A percentile compares a stretch with the other conserved stretches of the same genome.
phyloP scores from a whole-genome alignment of 768 basidiomycete species.

The Lactarius vividus region DNA sequence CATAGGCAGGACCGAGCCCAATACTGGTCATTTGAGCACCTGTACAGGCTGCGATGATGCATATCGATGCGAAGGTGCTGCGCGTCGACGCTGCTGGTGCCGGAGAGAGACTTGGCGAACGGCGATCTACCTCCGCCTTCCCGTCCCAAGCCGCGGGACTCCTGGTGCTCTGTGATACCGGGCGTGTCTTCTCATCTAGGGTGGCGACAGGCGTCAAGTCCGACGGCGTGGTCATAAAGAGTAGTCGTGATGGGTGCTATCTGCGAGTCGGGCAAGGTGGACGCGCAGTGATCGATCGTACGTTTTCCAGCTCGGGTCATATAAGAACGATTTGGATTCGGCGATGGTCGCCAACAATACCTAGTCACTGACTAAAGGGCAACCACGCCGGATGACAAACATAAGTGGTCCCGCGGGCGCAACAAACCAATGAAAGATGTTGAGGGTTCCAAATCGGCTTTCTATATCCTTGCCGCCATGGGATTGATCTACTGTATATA shows the following conservation, averaged over 20 bases:
- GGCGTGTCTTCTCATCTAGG: background rate
- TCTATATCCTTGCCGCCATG: too few species aligned
- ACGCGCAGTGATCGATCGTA: too few species aligned
- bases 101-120: background rate
- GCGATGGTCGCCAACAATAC: too few species aligned
- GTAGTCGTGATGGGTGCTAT: too few species aligned
- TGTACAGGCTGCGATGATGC: slow-evolving; percentile 33
- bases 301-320: too few species aligned
- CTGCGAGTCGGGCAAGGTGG: background rate
- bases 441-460: too few species aligned
- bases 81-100: background rate
- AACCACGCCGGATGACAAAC: too few species aligned
- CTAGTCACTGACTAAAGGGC: too few species aligned
- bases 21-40: slow-evolving; percentile 34
- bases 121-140: background rate
- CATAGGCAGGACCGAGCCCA: slow-evolving; percentile 29
- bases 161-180: background rate
- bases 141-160: background rate
- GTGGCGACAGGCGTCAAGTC: background rate
- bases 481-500: too few species aligned
- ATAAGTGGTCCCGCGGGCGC: too few species aligned
- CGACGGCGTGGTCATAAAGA: background rate
- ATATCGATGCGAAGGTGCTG: slow-evolving; percentile 16
- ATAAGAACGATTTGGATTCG: too few species aligned
- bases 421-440: too few species aligned